A percentile compares a stretch with the other conserved stretches of the same genome.
Conservation (phyloP, 768 basidiomycete species). For the Amanita polypyramis region DNA sequence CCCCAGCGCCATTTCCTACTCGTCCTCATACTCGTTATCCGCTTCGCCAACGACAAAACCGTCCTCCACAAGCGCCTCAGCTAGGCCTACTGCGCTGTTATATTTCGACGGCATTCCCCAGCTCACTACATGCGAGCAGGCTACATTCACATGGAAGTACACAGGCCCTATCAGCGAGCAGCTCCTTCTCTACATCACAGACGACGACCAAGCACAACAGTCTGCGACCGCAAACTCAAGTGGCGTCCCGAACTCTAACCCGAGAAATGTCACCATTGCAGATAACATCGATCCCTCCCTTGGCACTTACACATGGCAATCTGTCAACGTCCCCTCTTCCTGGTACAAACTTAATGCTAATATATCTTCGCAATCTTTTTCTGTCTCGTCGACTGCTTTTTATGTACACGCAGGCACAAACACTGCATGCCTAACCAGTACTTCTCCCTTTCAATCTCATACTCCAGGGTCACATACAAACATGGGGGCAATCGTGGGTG, state of each 20-base stretch:
- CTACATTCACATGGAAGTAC: constrained; percentile 28
- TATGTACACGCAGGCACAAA: constrained; percentile 20
- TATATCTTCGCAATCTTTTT: constrained; percentile 14
- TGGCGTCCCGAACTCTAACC: not conserved
- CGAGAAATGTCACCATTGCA: not conserved
- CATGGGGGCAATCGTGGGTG: constrained; percentile 39
- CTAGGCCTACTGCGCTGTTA: constrained; percentile 10
- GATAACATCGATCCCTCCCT: constrained; percentile 17
- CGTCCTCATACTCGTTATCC: no score
- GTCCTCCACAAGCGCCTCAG: not conserved
- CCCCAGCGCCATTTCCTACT: not conserved
- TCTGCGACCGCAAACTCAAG: not conserved
- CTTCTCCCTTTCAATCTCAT: not conserved
- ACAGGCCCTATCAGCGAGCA: constrained; percentile 19
- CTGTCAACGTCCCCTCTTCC: constrained; percentile 37
- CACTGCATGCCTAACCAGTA: constrained; percentile 21
- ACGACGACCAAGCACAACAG: constrained; percentile 22
- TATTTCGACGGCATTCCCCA: constrained; percentile 12
- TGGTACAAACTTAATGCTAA: constrained; percentile 31
- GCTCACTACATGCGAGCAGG: constrained; percentile 19
- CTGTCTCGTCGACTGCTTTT: constrained; percentile 16
- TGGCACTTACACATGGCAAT: constrained; percentile 28
- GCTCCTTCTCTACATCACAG: constrained; percentile 25
- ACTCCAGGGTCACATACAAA: constrained; percentile 16
- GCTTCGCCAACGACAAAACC: constrained; percentile 2